Conservation (phyloP, 352 stramenopile genomes). For the Elongisporangium anandrum region DNA sequence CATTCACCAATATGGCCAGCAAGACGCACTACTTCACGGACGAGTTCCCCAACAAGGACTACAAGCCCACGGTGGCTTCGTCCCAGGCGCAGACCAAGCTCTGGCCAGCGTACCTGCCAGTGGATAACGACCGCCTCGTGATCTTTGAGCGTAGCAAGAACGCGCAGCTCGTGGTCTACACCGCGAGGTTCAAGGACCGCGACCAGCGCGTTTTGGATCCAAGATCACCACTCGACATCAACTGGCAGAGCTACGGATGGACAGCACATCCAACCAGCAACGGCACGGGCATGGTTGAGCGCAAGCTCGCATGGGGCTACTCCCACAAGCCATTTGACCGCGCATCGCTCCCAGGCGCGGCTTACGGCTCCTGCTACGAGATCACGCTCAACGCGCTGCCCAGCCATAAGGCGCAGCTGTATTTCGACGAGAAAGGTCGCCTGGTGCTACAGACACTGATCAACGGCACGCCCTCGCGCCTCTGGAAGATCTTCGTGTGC, state of each 20-base stretch:
- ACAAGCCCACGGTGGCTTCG: constrained; percentile 53
- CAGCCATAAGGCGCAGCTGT: constrained; percentile 43
- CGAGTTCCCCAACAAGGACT: constrained; percentile 71
- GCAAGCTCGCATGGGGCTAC: constrained; percentile 67
- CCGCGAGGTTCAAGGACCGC: constrained; percentile 58
- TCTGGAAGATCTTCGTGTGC: constrained; percentile 77
- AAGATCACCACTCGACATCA: constrained; percentile 73
- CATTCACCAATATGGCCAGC: neutral
- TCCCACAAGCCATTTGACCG: constrained; percentile 37
- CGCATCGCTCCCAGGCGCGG: neutral
- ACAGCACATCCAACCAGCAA: constrained; percentile 63
- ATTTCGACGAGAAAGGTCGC: constrained; percentile 46
- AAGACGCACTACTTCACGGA: constrained; percentile 56
- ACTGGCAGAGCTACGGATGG: constrained; percentile 82
- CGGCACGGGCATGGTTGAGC: constrained; percentile 57
- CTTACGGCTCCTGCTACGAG: constrained; percentile 39
- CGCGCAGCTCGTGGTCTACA: constrained; percentile 74
- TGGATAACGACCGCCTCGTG: constrained; percentile 54
- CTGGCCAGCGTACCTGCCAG: constrained; percentile 63
- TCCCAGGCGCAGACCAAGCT: constrained; percentile 54
- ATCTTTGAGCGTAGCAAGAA: constrained; percentile 83
- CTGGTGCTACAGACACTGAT: constrained; percentile 61
- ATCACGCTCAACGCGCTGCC: constrained; percentile 69
- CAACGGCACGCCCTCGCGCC: constrained; percentile 28
- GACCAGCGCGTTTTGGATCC: constrained; percentile 40